Evolutionary conservation across 225 moss, liverwort and hornwort species (phyloP).

Genomic region (Physcomitrellopsis africana): DNA sequence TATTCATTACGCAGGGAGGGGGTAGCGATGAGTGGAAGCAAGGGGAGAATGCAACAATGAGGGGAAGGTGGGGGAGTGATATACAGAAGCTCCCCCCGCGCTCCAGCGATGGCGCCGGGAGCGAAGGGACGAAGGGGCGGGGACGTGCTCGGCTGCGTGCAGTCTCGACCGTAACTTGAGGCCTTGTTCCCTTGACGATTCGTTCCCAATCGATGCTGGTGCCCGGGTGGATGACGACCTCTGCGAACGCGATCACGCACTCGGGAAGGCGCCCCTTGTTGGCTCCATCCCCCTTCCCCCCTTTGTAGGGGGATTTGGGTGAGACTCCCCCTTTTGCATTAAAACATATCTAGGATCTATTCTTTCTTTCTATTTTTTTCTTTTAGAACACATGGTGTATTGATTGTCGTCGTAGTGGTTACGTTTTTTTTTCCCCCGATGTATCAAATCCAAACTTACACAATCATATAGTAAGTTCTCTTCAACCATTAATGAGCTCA

Average conservation of each 20-base stretch:
- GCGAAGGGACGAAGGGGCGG: slow-evolving; percentile 1
- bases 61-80: fast-evolving
- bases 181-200: slow-evolving; percentile 8
- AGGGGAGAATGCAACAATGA: fast-evolving
- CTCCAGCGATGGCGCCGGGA: slow-evolving; percentile 29
- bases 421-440: background rate
- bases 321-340: too few species aligned
- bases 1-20: too few species aligned
- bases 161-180: slow-evolving; percentile 36
- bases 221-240: too few species aligned
- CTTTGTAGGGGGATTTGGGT: too few species aligned
- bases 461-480: too few species aligned
- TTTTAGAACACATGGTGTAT: background rate
- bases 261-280: too few species aligned
- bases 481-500: too few species aligned
- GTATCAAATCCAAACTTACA: too few species aligned
- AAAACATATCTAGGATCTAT: too few species aligned
- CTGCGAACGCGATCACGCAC: too few species aligned
- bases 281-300: too few species aligned
- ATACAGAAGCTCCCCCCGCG: slow-evolving; percentile 19
- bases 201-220: background rate
- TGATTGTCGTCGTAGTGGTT: background rate
- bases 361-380: background rate
- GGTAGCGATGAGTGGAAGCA: too few species aligned
- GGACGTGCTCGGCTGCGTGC: slow-evolving; percentile 45